Percentiles rank a stretch among this genome's conserved stretches.
These are phyloP conservation scores for Inga oerstediana DNA, from an alignment of 306 rosid species.

Conservation along the genomic window DNA sequence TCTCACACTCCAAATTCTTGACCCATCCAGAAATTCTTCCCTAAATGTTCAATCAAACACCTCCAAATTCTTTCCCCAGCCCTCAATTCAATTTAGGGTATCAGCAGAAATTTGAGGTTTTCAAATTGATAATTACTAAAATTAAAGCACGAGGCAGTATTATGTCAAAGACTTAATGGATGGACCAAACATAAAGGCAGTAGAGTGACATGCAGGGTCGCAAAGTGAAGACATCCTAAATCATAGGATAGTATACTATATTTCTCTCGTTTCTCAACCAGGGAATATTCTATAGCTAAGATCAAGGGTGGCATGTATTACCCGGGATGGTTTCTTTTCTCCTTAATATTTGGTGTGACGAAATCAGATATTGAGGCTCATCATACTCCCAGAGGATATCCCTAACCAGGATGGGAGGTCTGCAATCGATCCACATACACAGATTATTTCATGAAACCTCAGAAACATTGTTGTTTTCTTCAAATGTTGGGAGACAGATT, in stretches of 20 bases:
- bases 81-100: neutral
- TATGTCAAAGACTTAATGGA: neutral
- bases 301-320: slow-evolving; percentile 34
- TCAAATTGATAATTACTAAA: neutral
- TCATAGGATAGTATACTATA: neutral
- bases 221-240: neutral
- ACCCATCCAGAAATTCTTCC: neutral
- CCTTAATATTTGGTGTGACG: slow-evolving; percentile 74
- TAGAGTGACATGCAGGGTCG: neutral
- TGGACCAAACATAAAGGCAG: neutral
- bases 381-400: slow-evolving; percentile 84
- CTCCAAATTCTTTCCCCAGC: neutral
- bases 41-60: neutral
- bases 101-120: neutral
- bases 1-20: neutral
- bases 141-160: neutral
- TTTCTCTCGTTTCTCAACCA: slow-evolving; percentile 5
- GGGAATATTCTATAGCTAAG: slow-evolving; percentile 13
- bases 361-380: slow-evolving; percentile 62
- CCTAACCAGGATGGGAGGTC: slow-evolving; percentile 95
- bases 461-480: neutral
- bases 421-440: slow-evolving; percentile 52
- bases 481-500: neutral
- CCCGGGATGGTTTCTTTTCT: slow-evolving; percentile 75
- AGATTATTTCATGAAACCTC: slow-evolving; percentile 25